Evolutionary conservation across 306 rosid genomes (phyloP).

Genomic region (Lathyrus oleraceus): DNA sequence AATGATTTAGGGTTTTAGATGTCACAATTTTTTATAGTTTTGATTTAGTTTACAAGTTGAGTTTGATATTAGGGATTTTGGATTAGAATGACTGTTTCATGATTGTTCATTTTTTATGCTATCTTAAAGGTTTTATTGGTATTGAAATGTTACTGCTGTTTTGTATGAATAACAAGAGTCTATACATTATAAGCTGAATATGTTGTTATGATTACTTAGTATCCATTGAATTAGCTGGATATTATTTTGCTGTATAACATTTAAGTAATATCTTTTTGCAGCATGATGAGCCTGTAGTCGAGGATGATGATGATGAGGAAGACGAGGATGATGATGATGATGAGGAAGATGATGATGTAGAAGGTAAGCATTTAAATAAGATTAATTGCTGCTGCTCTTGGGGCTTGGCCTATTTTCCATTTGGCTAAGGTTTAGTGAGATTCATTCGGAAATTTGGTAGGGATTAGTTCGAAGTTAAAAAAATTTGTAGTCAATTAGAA

Average conservation of each 20-base stretch:
- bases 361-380: slow-evolving; percentile 53
- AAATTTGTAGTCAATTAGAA: not conserved
- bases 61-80: not conserved
- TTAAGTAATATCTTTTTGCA: slow-evolving; percentile 22
- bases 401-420: not conserved
- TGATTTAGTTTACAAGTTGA: not conserved
- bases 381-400: not conserved
- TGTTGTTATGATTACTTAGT: not conserved
- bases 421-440: not conserved
- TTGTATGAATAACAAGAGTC: not conserved
- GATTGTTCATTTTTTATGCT: not conserved
- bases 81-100: not conserved
- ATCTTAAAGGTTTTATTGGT: not conserved
- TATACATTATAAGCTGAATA: not conserved
- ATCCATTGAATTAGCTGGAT: not conserved
- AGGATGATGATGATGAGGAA: slow-evolving; percentile 73
- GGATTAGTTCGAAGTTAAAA: not conserved
- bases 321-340: slow-evolving; percentile 60
- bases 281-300: slow-evolving; percentile 79
- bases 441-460: not conserved
- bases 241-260: not conserved
- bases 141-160: not conserved
- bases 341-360: slow-evolving; percentile 57
- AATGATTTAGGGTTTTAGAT: slow-evolving; percentile 17
- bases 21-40: not conserved